These are phyloP conservation scores for Fusarium floridanum DNA, from an alignment of 2,329 filamentous ascomycete genomes.

Conservation along the genomic window DNA sequence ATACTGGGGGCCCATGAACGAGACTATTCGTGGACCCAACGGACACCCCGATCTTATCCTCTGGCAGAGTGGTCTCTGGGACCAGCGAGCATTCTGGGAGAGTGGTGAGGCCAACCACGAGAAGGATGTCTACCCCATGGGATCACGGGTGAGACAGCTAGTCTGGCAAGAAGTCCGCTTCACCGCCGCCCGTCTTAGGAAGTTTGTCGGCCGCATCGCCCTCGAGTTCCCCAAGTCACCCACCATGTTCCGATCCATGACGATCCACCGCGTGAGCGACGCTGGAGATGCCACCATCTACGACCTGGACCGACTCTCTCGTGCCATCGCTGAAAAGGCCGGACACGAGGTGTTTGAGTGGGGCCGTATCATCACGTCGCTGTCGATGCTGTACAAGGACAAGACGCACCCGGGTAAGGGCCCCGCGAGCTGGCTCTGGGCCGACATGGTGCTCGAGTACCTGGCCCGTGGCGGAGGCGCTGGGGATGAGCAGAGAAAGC, in stretches of 20 bases:
- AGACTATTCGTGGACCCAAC: conserved; percentile 30
- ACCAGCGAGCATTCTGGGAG: conserved; percentile 39
- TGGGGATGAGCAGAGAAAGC: conserved; percentile 25
- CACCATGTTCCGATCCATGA: conserved; percentile 34
- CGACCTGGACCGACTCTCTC: conserved; percentile 31
- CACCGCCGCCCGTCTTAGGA: conserved; percentile 25
- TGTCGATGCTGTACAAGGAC: conserved; percentile 41
- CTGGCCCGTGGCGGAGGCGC: conserved; percentile 25
- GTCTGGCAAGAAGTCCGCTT: conserved; percentile 39
- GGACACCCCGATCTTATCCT: conserved; percentile 33
- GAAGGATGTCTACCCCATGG: conserved; percentile 32
- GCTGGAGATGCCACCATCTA: conserved; percentile 30
- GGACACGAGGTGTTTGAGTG: conserved; percentile 38
- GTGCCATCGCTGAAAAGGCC: conserved; percentile 33
- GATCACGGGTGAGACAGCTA: conserved; percentile 25
- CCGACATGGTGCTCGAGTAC: conserved; percentile 38
- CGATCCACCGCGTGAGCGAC: conserved; percentile 33
- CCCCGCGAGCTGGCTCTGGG: conserved; percentile 41
- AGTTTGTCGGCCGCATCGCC: conserved; percentile 24
- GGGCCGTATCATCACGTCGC: conserved; percentile 30
- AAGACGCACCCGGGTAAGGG: conserved; percentile 36
- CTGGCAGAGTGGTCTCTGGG: conserved; percentile 41
- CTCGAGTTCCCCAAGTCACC: conserved; percentile 25
- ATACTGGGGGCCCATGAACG: conserved; percentile 30
- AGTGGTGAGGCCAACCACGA: conserved; percentile 35